These are phyloP conservation scores for Vitellaria paradoxa DNA, from an alignment of 179 eudicot genomes.

Conservation along the genomic window DNA sequence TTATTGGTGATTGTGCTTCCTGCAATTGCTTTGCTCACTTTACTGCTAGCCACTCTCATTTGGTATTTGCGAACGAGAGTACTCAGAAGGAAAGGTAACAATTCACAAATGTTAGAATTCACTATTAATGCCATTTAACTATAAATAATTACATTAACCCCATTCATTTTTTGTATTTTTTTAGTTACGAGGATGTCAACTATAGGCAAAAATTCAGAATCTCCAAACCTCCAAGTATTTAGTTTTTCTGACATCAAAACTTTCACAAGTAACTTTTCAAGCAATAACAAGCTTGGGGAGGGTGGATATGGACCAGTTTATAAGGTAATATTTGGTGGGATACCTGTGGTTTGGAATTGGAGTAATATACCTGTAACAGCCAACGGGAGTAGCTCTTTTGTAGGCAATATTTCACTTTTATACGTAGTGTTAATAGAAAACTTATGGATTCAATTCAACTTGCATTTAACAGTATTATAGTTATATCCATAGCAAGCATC, in stretches of 20 bases:
- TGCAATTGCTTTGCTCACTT: not conserved
- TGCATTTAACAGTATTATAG: not conserved
- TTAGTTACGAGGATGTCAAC: not conserved
- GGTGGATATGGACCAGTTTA: conserved; percentile 57
- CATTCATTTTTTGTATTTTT: not conserved
- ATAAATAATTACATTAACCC: not conserved
- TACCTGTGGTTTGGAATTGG: not conserved
- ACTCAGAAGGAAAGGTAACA: conserved; percentile 19
- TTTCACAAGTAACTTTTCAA: conserved; percentile 37
- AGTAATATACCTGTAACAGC: too few relatives aligned
- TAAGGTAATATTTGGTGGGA: conserved; percentile 32
- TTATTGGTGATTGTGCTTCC: conserved; percentile 8
- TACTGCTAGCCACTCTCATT: conserved; percentile 13
- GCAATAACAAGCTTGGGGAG: conserved; percentile 40
- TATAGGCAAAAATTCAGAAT: not conserved
- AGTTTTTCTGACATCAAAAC: conserved; percentile 28
- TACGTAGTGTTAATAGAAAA: not conserved
- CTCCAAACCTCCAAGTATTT: conserved; percentile 26
- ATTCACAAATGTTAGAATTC: not conserved
- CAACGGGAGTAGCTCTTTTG: too few relatives aligned
- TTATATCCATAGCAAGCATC: not conserved
- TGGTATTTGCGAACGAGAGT: conserved; percentile 9
- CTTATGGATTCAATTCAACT: not conserved
- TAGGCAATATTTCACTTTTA: not conserved
- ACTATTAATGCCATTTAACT: not conserved